These are phyloP conservation scores for Blastomyces parvus DNA, from an alignment of 2,329 filamentous ascomycete genomes.

Conservation along the genomic window DNA sequence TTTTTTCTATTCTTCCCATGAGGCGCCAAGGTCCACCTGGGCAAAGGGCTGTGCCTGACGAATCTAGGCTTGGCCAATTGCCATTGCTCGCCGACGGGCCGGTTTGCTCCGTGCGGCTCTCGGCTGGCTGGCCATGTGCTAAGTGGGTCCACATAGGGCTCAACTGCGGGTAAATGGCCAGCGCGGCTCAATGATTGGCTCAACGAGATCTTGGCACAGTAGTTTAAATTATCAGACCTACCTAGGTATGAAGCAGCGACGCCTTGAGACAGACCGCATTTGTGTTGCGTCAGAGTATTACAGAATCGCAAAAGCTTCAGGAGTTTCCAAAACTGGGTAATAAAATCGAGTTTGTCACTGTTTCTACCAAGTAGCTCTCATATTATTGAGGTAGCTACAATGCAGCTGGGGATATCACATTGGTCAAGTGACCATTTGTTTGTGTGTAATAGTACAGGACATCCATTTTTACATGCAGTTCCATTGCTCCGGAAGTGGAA, in stretches of 20 bases:
- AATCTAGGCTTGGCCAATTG: not conserved
- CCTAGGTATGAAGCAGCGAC: not conserved
- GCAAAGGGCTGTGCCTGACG: no score
- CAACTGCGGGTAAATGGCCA: not conserved
- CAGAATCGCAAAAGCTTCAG: no score
- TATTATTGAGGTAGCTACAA: no score
- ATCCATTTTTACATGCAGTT: not conserved
- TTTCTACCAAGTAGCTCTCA: not conserved
- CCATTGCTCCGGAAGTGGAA: not conserved
- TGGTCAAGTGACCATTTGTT: not conserved
- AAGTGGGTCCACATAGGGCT: not conserved
- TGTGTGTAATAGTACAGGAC: no score
- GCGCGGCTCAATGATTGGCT: not conserved
- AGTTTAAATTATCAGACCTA: not conserved
- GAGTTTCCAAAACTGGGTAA: not conserved
- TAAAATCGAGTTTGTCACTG: not conserved
- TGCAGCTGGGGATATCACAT: not conserved
- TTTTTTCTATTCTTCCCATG: no score
- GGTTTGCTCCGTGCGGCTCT: not conserved
- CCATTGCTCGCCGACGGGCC: not conserved
- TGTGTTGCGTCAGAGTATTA: no score
- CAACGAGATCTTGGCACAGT: not conserved
- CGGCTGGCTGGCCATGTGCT: not conserved
- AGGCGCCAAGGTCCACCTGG: no score
- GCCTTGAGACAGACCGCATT: no score